phyloP scores from a whole-genome alignment of 805 yeast species.

The Ogataea pilisensis region DNA sequence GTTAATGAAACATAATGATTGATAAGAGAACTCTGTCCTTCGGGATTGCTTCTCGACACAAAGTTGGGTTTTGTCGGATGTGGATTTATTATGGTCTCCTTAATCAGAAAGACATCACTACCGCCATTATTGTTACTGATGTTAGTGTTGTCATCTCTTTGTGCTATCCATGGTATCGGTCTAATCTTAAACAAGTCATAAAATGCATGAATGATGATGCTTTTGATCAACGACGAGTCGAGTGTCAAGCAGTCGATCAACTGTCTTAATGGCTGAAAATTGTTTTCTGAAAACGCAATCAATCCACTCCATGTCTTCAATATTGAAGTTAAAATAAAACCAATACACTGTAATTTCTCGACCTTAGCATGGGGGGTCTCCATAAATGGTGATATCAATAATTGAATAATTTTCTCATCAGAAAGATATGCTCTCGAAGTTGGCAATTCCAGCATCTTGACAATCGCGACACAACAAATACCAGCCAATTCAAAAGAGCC shows the following conservation, averaged over 20 bases:
- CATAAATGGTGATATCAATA: conserved; percentile 66
- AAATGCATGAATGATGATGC: conserved; percentile 65
- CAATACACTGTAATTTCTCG: conserved; percentile 55
- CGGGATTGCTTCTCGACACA: conserved; percentile 26
- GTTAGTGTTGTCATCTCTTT: conserved; percentile 10
- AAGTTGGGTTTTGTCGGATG: conserved; percentile 11
- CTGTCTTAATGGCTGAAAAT: conserved; percentile 51
- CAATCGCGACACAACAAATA: conserved; percentile 42
- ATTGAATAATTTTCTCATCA: conserved; percentile 58
- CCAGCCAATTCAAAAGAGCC: conserved; percentile 47
- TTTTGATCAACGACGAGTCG: conserved; percentile 53
- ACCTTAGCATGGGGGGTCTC: conserved; percentile 47
- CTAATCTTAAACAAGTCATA: conserved; percentile 62
- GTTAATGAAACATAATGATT: conserved; percentile 68
- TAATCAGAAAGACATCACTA: conserved; percentile 13
- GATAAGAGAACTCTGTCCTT: conserved; percentile 39
- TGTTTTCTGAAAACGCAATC: conserved; percentile 53
- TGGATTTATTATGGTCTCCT: conserved; percentile 18
- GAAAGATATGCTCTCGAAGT: conserved; percentile 49
- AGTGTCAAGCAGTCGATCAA: conserved; percentile 59
- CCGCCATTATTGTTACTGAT: not conserved
- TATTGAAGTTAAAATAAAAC: conserved; percentile 54
- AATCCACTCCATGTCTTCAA: conserved; percentile 78
- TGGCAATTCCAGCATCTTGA: conserved; percentile 56
- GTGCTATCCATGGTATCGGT: conserved; percentile 47